Percentiles rank a stretch among this genome's conserved stretches.
Conservation (phyloP, 1,139 yeast species). For the Candida anutae region DNA sequence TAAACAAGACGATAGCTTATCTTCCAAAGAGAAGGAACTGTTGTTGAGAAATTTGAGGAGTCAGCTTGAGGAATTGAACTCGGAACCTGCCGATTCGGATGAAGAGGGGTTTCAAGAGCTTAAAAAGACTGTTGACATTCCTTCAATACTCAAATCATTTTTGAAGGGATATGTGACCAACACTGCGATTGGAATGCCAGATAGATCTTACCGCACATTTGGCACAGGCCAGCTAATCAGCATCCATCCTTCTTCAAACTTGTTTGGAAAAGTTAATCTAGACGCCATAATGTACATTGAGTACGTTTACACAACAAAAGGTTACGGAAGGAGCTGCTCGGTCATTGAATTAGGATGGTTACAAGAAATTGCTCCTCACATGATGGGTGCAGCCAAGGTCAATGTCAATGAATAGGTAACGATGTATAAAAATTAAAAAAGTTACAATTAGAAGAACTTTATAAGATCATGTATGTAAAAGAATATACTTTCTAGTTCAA, state of each 20-base stretch:
- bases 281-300: slow-evolving; percentile 94
- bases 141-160: slow-evolving; percentile 65
- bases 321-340: slow-evolving; percentile 85
- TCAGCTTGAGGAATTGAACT: slow-evolving; percentile 16
- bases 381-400: slow-evolving; percentile 39
- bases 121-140: slow-evolving; percentile 39
- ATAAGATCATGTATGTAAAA: background rate
- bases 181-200: slow-evolving; percentile 93
- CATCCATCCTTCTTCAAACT: slow-evolving; percentile 85
- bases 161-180: slow-evolving; percentile 75
- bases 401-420: slow-evolving; percentile 15
- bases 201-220: slow-evolving; percentile 83
- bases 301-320: slow-evolving; percentile 86
- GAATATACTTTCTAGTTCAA: background rate
- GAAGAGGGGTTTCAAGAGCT: slow-evolving; percentile 7
- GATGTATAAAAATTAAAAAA: background rate
- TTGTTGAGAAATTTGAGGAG: slow-evolving; percentile 19
- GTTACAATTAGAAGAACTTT: background rate
- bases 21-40: slow-evolving; percentile 18
- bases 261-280: slow-evolving; percentile 68
- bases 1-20: slow-evolving; percentile 28
- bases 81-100: slow-evolving; percentile 12
- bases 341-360: slow-evolving; percentile 83
- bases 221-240: slow-evolving; percentile 73
- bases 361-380: slow-evolving; percentile 72